Evolutionary conservation across 345 rosid species (phyloP).

Genomic region (Isatis tinctoria): DNA sequence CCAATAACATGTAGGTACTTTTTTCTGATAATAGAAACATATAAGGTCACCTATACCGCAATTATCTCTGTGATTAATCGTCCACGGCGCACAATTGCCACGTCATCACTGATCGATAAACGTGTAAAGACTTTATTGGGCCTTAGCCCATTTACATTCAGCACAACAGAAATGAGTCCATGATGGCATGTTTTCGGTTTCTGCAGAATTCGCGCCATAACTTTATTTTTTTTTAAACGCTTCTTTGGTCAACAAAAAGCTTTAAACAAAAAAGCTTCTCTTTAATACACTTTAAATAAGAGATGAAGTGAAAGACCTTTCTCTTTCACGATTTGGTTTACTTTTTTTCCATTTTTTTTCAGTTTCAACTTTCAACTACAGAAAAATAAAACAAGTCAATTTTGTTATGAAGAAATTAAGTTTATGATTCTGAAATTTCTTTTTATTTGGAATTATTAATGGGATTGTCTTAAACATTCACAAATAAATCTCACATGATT

Average conservation of each 20-base stretch:
- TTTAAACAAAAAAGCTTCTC: no score
- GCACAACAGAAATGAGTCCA: not conserved
- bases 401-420: not conserved
- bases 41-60: no score
- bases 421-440: not conserved
- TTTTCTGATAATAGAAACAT: no score
- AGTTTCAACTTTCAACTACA: no score
- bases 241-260: no score
- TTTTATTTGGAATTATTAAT: not conserved
- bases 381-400: no score
- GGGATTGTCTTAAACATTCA: not conserved
- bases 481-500: not conserved
- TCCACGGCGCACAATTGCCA: not conserved
- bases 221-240: not conserved
- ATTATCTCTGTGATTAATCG: no score
- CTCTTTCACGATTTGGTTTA: no score
- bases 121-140: not conserved
- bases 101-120: not conserved
- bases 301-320: no score
- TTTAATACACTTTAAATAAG: no score
- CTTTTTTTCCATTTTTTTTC: no score
- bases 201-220: not conserved
- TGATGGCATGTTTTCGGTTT: not conserved
- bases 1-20: no score
- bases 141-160: not conserved